These are phyloP conservation scores for Nematocida sp. DNA, from an alignment of 371 early-diverging fungal species.

Conservation along the genomic window DNA sequence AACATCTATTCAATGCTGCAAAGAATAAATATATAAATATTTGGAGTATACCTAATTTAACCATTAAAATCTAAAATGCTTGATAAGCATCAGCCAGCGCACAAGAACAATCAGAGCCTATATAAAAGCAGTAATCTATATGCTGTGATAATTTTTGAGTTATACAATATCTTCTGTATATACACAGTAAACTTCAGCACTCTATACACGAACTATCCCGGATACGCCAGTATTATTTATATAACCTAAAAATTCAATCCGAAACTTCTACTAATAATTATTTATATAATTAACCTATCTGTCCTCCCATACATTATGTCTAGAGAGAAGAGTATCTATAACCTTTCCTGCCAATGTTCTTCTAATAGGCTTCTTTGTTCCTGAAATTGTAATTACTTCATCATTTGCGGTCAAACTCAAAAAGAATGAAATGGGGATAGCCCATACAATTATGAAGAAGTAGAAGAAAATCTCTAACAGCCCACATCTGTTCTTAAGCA, in stretches of 20 bases:
- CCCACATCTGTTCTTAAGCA: slow-evolving; percentile 27
- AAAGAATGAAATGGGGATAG: slow-evolving; percentile 70
- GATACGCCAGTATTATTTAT: background rate
- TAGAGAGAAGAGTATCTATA: slow-evolving; percentile 45
- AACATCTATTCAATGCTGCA: too few species aligned
- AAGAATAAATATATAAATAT: too few species aligned
- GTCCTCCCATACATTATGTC: slow-evolving; percentile 50
- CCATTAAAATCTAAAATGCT: too few species aligned
- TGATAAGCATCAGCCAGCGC: too few species aligned
- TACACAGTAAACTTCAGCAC: too few species aligned
- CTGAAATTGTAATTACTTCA: slow-evolving; percentile 59
- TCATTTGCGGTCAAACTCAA: slow-evolving; percentile 70
- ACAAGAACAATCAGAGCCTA: too few species aligned
- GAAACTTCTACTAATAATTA: background rate
- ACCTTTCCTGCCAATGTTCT: slow-evolving; percentile 59
- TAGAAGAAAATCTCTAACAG: slow-evolving; percentile 62
- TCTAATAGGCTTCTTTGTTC: slow-evolving; percentile 55
- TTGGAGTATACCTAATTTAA: too few species aligned
- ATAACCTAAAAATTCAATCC: background rate
- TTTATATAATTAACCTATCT: slow-evolving; percentile 27
- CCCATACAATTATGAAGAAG: slow-evolving; percentile 69
- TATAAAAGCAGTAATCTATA: too few species aligned
- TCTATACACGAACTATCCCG: too few species aligned
- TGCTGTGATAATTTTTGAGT: too few species aligned
- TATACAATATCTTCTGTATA: too few species aligned